These are phyloP conservation scores for Rhynchosporium agropyri DNA, from an alignment of 2,329 filamentous ascomycete species.

Conservation along the genomic window DNA sequence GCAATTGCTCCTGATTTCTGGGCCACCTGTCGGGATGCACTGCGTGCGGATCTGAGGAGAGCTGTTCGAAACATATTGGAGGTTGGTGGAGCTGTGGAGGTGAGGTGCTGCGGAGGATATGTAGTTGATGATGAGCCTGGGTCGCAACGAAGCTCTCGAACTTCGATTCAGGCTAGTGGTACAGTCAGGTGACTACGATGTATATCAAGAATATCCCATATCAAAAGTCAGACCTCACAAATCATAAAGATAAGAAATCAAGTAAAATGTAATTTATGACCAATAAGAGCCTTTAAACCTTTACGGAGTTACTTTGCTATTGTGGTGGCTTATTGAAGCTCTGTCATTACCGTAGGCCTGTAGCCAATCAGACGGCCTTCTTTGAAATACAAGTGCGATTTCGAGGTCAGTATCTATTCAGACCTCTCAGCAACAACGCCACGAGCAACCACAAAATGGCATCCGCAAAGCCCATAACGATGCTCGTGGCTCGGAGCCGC, in stretches of 20 bases:
- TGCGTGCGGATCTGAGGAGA: slow-evolving; percentile 74
- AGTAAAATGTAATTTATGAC: not conserved
- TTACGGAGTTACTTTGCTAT: not conserved
- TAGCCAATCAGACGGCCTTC: slow-evolving; percentile 33
- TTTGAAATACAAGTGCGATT: slow-evolving; percentile 17
- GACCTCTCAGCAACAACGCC: slow-evolving; percentile 36
- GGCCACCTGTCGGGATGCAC: slow-evolving; percentile 51
- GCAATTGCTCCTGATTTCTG: slow-evolving; percentile 57
- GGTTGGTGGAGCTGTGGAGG: slow-evolving; percentile 30
- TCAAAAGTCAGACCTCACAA: no score
- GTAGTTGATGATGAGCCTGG: slow-evolving; percentile 24
- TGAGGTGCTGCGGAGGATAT: slow-evolving; percentile 22
- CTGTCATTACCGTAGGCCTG: not conserved
- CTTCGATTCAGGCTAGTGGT: slow-evolving; percentile 25
- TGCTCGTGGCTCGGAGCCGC: slow-evolving; percentile 43
- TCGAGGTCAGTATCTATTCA: slow-evolving; percentile 15
- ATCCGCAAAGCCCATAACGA: slow-evolving; percentile 43
- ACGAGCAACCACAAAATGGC: slow-evolving; percentile 42
- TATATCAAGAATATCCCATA: no score
- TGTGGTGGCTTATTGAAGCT: slow-evolving; percentile 32
- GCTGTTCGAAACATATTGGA: slow-evolving; percentile 86
- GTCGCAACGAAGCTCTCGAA: not conserved
- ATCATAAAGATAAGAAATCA: not conserved
- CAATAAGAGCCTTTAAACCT: not conserved
- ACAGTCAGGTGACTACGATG: slow-evolving; percentile 27